Evolutionary conservation across 164 flowering plant genomes (phyloP), one percentile per base, ranked within the genome.

Genomic region (Chimonanthus salicifolius): DNA sequence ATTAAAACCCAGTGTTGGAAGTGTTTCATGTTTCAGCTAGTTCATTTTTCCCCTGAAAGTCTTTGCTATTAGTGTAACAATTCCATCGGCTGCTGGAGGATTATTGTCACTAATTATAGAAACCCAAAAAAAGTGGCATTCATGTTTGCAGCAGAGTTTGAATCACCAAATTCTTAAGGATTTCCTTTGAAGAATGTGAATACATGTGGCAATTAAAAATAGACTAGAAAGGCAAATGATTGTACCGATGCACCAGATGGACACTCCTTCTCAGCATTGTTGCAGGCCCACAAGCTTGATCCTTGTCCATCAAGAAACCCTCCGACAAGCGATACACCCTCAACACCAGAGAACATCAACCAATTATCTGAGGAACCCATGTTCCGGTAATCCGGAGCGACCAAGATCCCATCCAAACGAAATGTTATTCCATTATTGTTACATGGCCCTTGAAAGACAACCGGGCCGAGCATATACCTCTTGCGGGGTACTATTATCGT

Each of bases 281-380:
- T 75, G 77, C 92, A 87, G 3, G 78, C 74, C 95, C 95, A 90
- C 49, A 78, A 78, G 13, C 47, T 72, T 18, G 80, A 64, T 0
- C 88, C 95, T 16, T 43, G 75, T 3, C 81, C 95, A 74, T 88
- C 90, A 44, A 90, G 65, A 4, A 76, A 79, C 5, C 95, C 95
- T 0, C 92, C 94, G 11, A 45, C 10, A 10, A 90, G 6, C 0
- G 80, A 13, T 15, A 90, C 7, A 3, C 80, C 83, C n/a, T 58
- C 18, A 46, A 78, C 80, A 16, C 70, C 58, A 46, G 70, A 49
- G 68, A 90, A 90, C 78, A 77, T 62, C 46, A 88, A 69, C 95
- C 92, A 88, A 47, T 69, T 73, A 2, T 81, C 85, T 4, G 70
- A 9, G 4, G 11, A 49, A 3, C 78, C 82, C 4, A 75, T 64